Evolutionary conservation across 345 rosid species (phyloP).

Genomic region (Corchorus olitorius): DNA sequence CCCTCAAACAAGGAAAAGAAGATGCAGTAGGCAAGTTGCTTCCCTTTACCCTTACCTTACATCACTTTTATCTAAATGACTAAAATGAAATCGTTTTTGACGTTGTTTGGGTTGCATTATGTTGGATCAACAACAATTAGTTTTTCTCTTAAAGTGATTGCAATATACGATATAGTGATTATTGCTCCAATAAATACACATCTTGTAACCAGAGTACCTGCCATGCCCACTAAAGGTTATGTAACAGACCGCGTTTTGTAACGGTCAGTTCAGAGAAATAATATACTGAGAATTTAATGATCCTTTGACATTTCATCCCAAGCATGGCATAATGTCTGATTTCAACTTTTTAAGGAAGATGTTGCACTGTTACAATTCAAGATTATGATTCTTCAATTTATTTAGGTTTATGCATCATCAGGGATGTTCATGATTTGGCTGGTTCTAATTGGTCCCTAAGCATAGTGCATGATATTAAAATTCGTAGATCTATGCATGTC

Average conservation of each 20-base stretch:
- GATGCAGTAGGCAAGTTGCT: constrained; percentile 59
- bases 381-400: not conserved
- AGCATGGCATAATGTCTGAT: not conserved
- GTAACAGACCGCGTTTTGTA: not conserved
- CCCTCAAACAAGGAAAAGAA: constrained; percentile 68
- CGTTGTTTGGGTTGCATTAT: not conserved
- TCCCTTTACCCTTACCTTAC: not conserved
- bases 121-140: not conserved
- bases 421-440: not conserved
- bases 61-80: not conserved
- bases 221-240: not conserved
- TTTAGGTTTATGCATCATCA: not conserved
- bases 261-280: not conserved
- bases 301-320: not conserved
- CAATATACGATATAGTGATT: not conserved
- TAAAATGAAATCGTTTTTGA: not conserved
- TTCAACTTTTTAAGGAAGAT: not conserved
- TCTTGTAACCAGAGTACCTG: not conserved
- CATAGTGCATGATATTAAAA: not conserved
- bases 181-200: not conserved
- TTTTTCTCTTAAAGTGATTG: not conserved
- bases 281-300: not conserved
- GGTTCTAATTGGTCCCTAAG: not conserved
- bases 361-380: not conserved
- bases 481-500: not conserved